These are phyloP conservation scores for Tolypocladium capitatum DNA, from an alignment of 2,329 filamentous ascomycete species.

Conservation along the genomic window DNA sequence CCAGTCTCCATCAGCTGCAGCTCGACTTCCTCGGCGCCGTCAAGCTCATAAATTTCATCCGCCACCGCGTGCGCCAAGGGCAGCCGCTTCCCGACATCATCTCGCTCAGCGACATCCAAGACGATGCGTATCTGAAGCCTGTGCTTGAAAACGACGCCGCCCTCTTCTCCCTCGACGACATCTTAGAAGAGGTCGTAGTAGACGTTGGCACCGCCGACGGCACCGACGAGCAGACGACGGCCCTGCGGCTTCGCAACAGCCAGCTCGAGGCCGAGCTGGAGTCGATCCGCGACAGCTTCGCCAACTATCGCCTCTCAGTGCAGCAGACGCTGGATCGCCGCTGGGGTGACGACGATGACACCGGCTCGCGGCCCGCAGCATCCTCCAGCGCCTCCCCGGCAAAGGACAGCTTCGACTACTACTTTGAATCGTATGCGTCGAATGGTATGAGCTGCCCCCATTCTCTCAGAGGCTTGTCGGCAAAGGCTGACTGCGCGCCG, in stretches of 20 bases:
- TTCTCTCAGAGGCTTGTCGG: too few species aligned
- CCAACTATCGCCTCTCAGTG: slow-evolving; percentile 51
- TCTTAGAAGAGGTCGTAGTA: slow-evolving; percentile 7
- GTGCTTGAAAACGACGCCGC: slow-evolving; percentile 81
- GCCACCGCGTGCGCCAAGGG: slow-evolving; percentile 31
- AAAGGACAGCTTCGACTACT: slow-evolving; percentile 26
- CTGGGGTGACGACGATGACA: slow-evolving; percentile 39
- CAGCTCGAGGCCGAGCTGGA: slow-evolving; percentile 49
- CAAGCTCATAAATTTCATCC: slow-evolving; percentile 61
- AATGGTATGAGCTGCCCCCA: slow-evolving; percentile 33
- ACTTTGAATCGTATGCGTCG: slow-evolving; percentile 49
- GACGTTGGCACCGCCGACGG: slow-evolving; percentile 16
- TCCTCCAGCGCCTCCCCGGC: slow-evolving; percentile 13
- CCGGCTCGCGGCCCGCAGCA: background rate
- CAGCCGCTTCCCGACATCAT: slow-evolving; percentile 42
- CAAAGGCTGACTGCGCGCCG: background rate
- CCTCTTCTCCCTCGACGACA: slow-evolving; percentile 74
- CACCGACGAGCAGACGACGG: background rate
- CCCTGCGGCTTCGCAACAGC: slow-evolving; percentile 33
- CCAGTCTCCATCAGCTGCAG: slow-evolving; percentile 39
- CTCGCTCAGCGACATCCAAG: slow-evolving; percentile 48
- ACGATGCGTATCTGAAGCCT: slow-evolving; percentile 72
- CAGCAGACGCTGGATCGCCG: slow-evolving; percentile 54
- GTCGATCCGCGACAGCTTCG: slow-evolving; percentile 46
- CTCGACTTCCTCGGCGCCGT: slow-evolving; percentile 63